Evolutionary conservation across 2,329 filamentous ascomycete species (phyloP), one percentile per base, ranked within the genome.

Genomic region (Madurella fahalii): DNA sequence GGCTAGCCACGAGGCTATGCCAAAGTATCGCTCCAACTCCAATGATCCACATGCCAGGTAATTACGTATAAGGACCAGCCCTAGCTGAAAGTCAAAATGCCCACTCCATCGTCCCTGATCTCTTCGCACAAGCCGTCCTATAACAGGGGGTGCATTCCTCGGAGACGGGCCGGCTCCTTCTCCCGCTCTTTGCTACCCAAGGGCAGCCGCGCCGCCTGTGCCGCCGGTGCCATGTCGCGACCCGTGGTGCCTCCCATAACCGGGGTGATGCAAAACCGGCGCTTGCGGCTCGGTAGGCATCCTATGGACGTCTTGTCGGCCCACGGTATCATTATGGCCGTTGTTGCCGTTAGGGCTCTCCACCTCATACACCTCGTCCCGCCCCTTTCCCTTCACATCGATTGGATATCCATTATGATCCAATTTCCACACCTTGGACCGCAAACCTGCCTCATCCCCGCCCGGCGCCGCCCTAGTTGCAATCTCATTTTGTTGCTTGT

Each of bases 241-340:
- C 25, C 34, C 53, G 20, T 61, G 58, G 12, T 70, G 65, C 55
- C 75, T 69, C 15, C 76, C 74, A 44, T 75, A 74, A 0, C 76
- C 77, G 0, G 77, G 77, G 48, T 79, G 77, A 20, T 69, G 69
- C 40, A 80, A 64, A 20, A 74, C 65, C 0, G 78, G 77, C 3
- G 75, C 68, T 47, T 73, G 57, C 57, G 48, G 65, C 45, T 47
- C 55, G 49, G 57, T 56, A 5, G 66, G 63, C 45, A 61, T 64
- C 57, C 50, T 60, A 20, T 60, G 59, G 2, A 42, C 42, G 16
- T 44, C 41, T 30, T 54, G 49, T 17, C 59, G 48, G 25, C 47
- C 48, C 20, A 39, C 48, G 32, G 47, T 50, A n/a, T 44, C 52
- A 18, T 25, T 52, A 31, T 17, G 59, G 25, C 65, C 68, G 4